Evolutionary conservation across 352 stramenopile genomes (phyloP).

Genomic region (Pythium brachiatum): DNA sequence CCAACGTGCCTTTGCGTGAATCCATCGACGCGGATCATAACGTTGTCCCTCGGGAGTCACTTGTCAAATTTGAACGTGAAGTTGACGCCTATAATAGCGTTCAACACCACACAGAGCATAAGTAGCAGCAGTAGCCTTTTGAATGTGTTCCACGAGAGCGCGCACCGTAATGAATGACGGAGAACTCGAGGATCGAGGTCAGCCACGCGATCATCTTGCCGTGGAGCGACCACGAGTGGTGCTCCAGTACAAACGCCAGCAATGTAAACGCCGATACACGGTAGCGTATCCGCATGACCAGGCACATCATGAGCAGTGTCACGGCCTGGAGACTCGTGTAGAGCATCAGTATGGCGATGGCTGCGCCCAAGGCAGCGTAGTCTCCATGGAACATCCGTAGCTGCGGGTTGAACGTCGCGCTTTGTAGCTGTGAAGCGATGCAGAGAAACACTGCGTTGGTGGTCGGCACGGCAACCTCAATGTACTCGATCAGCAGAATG

Average conservation of each 20-base stretch:
- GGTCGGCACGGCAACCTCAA: conserved; percentile 15
- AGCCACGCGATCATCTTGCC: too few species aligned
- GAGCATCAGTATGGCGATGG: neutral
- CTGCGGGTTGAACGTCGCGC: conserved; percentile 3
- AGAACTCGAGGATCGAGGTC: too few species aligned
- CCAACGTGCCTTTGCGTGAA: too few species aligned
- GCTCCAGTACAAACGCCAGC: conserved; percentile 20
- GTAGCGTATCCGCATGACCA: conserved; percentile 14
- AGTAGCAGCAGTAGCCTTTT: too few species aligned
- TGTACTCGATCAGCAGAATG: conserved; percentile 22
- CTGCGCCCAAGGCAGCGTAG: neutral
- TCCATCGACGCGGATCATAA: too few species aligned
- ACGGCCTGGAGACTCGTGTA: conserved; percentile 13
- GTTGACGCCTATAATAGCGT: too few species aligned
- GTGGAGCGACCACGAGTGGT: too few species aligned
- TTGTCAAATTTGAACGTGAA: too few species aligned
- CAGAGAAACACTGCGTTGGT: conserved; percentile 1
- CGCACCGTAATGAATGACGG: too few species aligned
- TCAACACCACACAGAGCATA: too few species aligned
- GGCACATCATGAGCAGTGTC: neutral
- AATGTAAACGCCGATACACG: conserved; percentile 1
- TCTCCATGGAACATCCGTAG: neutral
- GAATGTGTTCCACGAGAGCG: too few species aligned
- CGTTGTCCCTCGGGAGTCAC: too few species aligned
- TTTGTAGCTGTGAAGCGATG: conserved; percentile 1